phyloP scores from a whole-genome alignment of 352 stramenopile genomes.

The Globisporangium apiculatum region DNA sequence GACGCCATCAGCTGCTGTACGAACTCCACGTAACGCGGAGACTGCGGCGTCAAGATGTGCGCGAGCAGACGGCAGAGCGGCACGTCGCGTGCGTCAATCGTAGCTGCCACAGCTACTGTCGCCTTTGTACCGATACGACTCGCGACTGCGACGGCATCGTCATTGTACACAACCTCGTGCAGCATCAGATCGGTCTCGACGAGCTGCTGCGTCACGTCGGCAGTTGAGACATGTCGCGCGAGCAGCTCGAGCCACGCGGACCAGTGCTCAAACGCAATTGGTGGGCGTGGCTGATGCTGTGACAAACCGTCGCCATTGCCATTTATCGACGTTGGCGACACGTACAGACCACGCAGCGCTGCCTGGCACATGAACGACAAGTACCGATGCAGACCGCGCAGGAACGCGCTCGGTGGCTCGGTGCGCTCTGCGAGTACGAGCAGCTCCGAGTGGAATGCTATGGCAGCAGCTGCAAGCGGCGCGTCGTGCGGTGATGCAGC shows the following conservation, averaged over 20 bases:
- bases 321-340: constrained; percentile 6
- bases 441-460: constrained; percentile 32
- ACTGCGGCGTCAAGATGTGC: constrained; percentile 31
- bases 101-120: not conserved
- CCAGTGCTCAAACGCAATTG: constrained; percentile 27
- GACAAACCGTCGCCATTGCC: not conserved
- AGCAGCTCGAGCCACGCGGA: constrained; percentile 44
- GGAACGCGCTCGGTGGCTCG: constrained; percentile 17
- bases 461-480: constrained; percentile 15
- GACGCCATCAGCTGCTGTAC: constrained; percentile 27
- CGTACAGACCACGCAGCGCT: constrained; percentile 29
- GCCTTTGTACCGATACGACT: no score
- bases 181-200: constrained; percentile 52
- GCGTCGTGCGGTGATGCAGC: not conserved
- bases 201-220: constrained; percentile 41
- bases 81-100: constrained; percentile 9
- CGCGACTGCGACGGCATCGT: no score
- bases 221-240: constrained; percentile 30
- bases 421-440: constrained; percentile 29
- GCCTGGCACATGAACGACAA: constrained; percentile 51
- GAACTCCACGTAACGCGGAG: constrained; percentile 43
- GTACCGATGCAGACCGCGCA: constrained; percentile 38
- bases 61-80: constrained; percentile 36
- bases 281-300: not conserved
- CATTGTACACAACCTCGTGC: constrained; percentile 4